Evolutionary conservation across 371 early-diverging fungal species (phyloP).

Genomic region (Nematocida displodere): DNA sequence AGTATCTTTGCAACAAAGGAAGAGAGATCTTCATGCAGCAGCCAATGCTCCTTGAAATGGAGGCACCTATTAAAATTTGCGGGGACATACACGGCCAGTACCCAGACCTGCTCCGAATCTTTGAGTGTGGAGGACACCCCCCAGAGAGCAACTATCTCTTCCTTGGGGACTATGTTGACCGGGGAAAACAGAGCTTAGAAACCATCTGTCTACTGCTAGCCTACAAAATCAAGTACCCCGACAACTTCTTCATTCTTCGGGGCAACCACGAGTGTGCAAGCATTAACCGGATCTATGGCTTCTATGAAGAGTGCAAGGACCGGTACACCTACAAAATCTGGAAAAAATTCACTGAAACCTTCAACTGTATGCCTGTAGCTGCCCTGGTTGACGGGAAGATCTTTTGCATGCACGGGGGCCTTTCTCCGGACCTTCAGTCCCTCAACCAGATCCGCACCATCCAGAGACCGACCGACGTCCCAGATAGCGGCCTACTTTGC

Average conservation of each 20-base stretch:
- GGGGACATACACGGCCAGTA: constrained; percentile 99
- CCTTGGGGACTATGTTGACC: constrained; percentile 65
- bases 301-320: constrained; percentile 61
- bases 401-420: constrained; percentile 65
- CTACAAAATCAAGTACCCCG: constrained; percentile 63
- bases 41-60: constrained; percentile 57
- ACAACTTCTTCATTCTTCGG: constrained; percentile 58
- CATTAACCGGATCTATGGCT: constrained; percentile 64
- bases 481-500: constrained; percentile 35
- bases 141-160: constrained; percentile 58
- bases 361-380: constrained; percentile 58
- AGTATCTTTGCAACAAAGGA: constrained; percentile 51
- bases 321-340: constrained; percentile 58
- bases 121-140: constrained; percentile 88
- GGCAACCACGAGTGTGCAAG: constrained; percentile 65
- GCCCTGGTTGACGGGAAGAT: constrained; percentile 60
- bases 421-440: constrained; percentile 59
- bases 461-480: constrained; percentile 54
- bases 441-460: constrained; percentile 57
- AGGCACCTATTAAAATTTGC: constrained; percentile 67
- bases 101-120: constrained; percentile 89
- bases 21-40: constrained; percentile 59
- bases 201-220: constrained; percentile 60
- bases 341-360: constrained; percentile 60
- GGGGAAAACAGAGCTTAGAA: constrained; percentile 62